Evolutionary conservation across 2,329 filamentous ascomycete species (phyloP), one percentile per base, ranked within the genome.

Genomic region (Rutstroemia sp.): DNA sequence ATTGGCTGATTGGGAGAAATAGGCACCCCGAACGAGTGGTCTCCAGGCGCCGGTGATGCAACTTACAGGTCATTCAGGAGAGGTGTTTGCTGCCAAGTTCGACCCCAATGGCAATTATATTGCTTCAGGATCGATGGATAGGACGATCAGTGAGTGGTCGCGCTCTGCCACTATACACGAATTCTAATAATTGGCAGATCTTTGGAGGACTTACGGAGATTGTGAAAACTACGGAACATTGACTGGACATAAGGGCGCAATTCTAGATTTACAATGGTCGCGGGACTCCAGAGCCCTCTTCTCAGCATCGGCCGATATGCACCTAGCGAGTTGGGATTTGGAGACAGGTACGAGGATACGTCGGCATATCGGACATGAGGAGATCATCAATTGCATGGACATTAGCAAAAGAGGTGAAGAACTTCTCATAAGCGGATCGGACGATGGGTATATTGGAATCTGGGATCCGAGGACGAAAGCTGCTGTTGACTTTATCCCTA

Each of bases 381-480:
- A 96, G 70, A 82, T 96, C n/a, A 86, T 99, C 75, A 99, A 97
- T 72, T 82, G 87, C 59, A 76, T 97, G 70, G 92, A 96, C 67
- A 84, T 95, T 60, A 94, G 87, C 75, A 88, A 86, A 70, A 82
- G 94, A 66, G 94, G 94, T 53, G 90, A 96, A 70, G 94, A 97
- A 68, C 75, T 96, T 51, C 75, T 99, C 47, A 82, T 96, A 60
- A 96, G 89, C 69, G 94, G 88, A 39, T 95, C 91, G 63, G 92
- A 99, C 69, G 94, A 99, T 70, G 91, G 92, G 5, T 89, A 84
- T 60, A 91, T 99, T 67, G 92, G 91, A 58, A 88, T 97, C 47
- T 99, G 94, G 94, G 94, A 99, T 70, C 91, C 92, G 8, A 81
- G 94, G 65, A 87, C 89, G 57, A 97, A 96, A 72, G 83, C 89